Evolutionary conservation across 2,329 filamentous ascomycete genomes (phyloP).

Genomic region (Aspergillus flavus): DNA sequence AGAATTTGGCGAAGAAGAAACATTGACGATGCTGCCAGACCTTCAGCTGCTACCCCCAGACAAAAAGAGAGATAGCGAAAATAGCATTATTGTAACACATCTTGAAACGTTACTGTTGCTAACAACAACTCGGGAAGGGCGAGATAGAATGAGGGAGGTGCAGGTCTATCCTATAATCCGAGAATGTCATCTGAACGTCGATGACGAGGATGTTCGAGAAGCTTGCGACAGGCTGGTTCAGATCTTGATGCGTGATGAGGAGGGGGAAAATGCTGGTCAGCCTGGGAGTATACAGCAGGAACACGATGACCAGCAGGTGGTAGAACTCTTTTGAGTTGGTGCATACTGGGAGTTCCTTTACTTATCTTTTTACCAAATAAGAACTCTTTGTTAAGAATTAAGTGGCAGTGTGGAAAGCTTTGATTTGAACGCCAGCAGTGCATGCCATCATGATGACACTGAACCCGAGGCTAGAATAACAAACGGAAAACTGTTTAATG

Average conservation of each 20-base stretch:
- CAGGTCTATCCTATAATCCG: slow-evolving; percentile 88
- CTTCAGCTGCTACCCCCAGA: slow-evolving; percentile 86
- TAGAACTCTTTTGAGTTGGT: slow-evolving; percentile 46
- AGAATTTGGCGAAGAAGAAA: slow-evolving; percentile 86
- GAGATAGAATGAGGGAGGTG: slow-evolving; percentile 72
- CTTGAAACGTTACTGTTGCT: slow-evolving; percentile 85
- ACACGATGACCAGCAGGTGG: slow-evolving; percentile 50
- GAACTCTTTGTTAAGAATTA: not conserved
- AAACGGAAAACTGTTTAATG: not conserved
- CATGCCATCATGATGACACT: not conserved
- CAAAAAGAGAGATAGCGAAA: slow-evolving; percentile 80
- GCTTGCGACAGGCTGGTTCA: slow-evolving; percentile 89
- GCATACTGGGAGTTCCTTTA: not conserved
- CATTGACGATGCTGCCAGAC: slow-evolving; percentile 82
- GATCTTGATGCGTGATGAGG: slow-evolving; percentile 80
- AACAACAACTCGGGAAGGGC: slow-evolving; percentile 73
- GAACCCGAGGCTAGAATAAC: not conserved
- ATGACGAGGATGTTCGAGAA: slow-evolving; percentile 79
- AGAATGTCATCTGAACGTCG: slow-evolving; percentile 77
- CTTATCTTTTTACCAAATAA: not conserved
- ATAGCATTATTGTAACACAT: slow-evolving; percentile 78
- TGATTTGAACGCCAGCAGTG: not conserved
- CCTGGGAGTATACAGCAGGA: slow-evolving; percentile 33
- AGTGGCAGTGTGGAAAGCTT: not conserved
- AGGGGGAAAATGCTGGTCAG: slow-evolving; percentile 49